Conservation (phyloP, 305 asterid genomes). For the Nicotiana rustica region DNA sequence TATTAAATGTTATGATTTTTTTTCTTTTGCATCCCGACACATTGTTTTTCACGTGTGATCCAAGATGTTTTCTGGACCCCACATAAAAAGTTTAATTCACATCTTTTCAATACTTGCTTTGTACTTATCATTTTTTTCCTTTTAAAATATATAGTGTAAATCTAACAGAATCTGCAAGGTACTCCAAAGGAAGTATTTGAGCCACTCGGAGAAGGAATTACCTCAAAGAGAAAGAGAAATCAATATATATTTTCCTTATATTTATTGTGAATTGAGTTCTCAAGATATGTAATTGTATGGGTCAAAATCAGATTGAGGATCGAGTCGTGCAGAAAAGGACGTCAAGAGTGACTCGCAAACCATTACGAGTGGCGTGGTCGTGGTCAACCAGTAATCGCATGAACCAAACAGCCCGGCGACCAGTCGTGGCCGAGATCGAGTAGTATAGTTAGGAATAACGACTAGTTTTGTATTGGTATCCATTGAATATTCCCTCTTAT, state of each 20-base stretch:
- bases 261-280: too few species aligned
- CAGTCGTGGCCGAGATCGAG: too few species aligned
- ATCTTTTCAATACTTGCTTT: slow-evolving; percentile 12
- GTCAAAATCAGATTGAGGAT: too few species aligned
- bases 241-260: background rate
- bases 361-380: too few species aligned
- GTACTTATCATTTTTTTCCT: background rate
- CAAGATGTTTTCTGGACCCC: slow-evolving; percentile 37
- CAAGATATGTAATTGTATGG: too few species aligned
- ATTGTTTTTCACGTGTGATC: slow-evolving; percentile 40
- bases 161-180: background rate
- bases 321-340: too few species aligned
- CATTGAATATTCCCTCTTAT: too few species aligned
- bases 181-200: background rate
- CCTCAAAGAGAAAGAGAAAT: background rate
- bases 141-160: background rate
- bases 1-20: background rate
- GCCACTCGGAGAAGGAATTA: background rate
- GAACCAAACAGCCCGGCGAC: too few species aligned
- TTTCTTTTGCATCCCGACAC: slow-evolving; percentile 30
- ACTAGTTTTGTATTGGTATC: too few species aligned
- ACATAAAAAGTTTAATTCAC: background rate
- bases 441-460: too few species aligned
- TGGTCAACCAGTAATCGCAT: too few species aligned
- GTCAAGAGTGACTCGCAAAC: too few species aligned